Conservation (phyloP, 305 asterid species). For the Lippia alba region DNA sequence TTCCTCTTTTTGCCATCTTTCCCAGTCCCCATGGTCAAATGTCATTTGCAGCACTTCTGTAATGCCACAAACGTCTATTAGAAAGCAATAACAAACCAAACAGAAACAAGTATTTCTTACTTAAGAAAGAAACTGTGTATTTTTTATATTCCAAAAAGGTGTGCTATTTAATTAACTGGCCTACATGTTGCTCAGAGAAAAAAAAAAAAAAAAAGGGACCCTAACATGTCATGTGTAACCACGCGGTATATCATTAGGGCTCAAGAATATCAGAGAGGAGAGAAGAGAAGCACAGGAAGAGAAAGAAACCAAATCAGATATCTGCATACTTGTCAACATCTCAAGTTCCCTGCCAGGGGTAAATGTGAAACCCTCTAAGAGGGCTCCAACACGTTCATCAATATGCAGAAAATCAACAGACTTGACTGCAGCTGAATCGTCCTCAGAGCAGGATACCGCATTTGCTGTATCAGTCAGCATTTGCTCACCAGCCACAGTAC, state of each 20-base stretch:
- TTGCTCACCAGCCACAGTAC: conserved; percentile 42
- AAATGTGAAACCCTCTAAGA: conserved; percentile 66
- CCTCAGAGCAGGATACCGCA: conserved; percentile 39
- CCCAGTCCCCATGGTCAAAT: conserved; percentile 66
- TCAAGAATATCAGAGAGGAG: conserved; percentile 21
- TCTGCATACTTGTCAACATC: conserved; percentile 71
- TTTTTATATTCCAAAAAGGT: not conserved
- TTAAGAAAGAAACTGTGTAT: not conserved
- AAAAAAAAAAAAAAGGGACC: conserved; percentile 22
- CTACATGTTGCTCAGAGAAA: conserved; percentile 7
- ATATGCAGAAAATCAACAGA: conserved; percentile 59
- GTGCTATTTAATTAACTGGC: not conserved
- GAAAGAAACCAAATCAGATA: conserved; percentile 17
- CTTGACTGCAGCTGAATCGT: conserved; percentile 40
- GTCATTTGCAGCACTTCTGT: conserved; percentile 83
- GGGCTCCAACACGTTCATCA: conserved; percentile 80
- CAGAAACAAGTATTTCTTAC: too few species aligned
- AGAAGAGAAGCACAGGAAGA: too few species aligned
- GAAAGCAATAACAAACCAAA: not conserved
- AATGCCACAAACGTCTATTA: conserved; percentile 31
- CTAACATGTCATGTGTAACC: conserved; percentile 18
- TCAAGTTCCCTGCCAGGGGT: conserved; percentile 86
- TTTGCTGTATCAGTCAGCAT: not conserved
- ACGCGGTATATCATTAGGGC: conserved; percentile 27
- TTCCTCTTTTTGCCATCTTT: conserved; percentile 62